Percentiles rank a stretch among this genome's conserved stretches.
These are phyloP conservation scores for Trichoderma aggressivum DNA, from an alignment of 2,329 filamentous ascomycete species.

Conservation along the genomic window DNA sequence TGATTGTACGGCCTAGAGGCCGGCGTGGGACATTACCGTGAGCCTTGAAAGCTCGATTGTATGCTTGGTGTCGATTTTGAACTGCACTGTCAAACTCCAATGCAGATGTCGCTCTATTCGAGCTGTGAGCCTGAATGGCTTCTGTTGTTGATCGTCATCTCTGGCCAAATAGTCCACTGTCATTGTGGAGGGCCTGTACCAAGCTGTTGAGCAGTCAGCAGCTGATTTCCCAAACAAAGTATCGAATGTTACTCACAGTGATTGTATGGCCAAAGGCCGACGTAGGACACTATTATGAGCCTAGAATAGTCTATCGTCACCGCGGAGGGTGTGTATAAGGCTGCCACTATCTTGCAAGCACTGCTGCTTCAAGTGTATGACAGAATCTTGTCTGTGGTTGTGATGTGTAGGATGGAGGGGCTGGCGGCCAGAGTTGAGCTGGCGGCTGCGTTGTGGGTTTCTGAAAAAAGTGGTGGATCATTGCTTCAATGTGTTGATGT, in stretches of 20 bases:
- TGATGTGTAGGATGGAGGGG: not conserved
- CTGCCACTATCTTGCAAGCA: not conserved
- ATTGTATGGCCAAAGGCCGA: not conserved
- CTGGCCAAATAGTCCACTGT: conserved; percentile 19
- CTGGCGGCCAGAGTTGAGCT: not conserved
- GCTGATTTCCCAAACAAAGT: no score
- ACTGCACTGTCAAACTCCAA: conserved; percentile 18
- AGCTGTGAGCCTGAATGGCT: conserved; percentile 17
- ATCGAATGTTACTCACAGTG: not conserved
- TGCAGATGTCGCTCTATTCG: conserved; percentile 12
- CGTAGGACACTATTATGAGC: not conserved
- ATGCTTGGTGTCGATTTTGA: conserved; percentile 21
- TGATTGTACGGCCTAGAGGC: no score
- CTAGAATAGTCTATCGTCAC: not conserved
- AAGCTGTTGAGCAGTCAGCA: not conserved
- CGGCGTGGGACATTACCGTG: no score
- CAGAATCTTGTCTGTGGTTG: not conserved
- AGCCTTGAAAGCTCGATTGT: conserved; percentile 19
- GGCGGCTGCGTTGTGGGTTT: not conserved
- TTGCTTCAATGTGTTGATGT: not conserved
- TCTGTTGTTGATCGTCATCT: conserved; percentile 10
- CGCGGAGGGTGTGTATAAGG: conserved; percentile 15
- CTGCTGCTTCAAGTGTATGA: not conserved
- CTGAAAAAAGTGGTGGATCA: not conserved
- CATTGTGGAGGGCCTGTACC: not conserved